A percentile compares a stretch with the other conserved stretches of the same genome.
phyloP scores from a whole-genome alignment of 2,329 filamentous ascomycete genomes.

The Orbilia javanica region DNA sequence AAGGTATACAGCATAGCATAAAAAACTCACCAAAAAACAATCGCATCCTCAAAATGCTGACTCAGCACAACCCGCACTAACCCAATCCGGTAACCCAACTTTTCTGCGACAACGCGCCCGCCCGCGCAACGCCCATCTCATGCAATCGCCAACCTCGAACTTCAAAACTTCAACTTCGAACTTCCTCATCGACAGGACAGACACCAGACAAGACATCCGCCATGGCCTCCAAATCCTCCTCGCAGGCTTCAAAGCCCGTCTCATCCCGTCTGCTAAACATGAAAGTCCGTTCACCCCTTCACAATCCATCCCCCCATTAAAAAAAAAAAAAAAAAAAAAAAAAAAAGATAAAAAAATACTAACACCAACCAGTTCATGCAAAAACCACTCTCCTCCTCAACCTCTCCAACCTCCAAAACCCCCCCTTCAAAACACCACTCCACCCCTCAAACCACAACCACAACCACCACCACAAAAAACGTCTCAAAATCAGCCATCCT shows the following conservation, averaged over 20 bases:
- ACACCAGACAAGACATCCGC: neutral
- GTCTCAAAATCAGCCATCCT: conserved; percentile 44
- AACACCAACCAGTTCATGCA: conserved; percentile 50
- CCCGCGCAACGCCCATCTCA: too few relatives aligned
- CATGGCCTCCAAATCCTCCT: conserved; percentile 29
- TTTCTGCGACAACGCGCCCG: neutral
- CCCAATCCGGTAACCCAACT: too few relatives aligned
- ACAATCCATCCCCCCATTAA: neutral
- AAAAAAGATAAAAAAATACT: neutral
- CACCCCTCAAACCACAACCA: conserved; percentile 2
- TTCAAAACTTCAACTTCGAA: neutral
- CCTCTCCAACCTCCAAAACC: neutral
- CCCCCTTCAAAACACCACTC: neutral
- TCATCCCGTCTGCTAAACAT: conserved; percentile 53
- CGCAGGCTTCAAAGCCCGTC: conserved; percentile 46
- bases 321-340: neutral
- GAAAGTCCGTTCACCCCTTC: conserved; percentile 42
- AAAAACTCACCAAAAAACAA: too few relatives aligned
- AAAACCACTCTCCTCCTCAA: conserved; percentile 30
- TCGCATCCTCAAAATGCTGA: too few relatives aligned
- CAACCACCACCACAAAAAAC: neutral
- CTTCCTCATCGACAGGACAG: neutral
- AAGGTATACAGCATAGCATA: too few relatives aligned
- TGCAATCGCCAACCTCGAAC: too few relatives aligned
- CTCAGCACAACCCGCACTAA: neutral